These are phyloP conservation scores for Cajanus cajan DNA, from an alignment of 306 rosid genomes.

Conservation along the genomic window DNA sequence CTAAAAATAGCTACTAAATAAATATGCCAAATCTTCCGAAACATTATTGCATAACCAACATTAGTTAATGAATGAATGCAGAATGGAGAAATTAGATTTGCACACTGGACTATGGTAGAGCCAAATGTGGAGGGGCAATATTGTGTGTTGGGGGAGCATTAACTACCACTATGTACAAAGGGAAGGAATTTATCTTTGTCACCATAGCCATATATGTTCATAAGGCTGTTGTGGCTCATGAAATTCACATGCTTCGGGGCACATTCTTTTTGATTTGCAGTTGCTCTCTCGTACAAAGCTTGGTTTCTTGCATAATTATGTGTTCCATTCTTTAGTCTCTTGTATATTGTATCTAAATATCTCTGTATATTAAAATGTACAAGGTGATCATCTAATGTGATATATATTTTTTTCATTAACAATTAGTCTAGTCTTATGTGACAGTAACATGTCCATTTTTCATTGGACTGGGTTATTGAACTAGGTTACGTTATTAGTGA, in stretches of 20 bases:
- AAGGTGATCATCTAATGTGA: too few species aligned
- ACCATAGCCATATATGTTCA: constrained; percentile 20
- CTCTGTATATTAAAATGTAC: too few species aligned
- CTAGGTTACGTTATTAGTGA: too few species aligned
- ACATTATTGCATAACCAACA: background rate
- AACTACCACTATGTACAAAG: constrained; percentile 43
- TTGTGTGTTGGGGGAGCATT: constrained; percentile 62
- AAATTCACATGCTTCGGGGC: constrained; percentile 52
- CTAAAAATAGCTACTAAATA: too few species aligned
- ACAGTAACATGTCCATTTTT: too few species aligned
- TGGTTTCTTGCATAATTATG: constrained; percentile 67
- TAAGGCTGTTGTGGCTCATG: background rate
- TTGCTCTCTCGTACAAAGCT: constrained; percentile 47
- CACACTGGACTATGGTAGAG: constrained; percentile 36
- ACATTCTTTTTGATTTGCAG: constrained; percentile 47
- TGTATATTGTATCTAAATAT: too few species aligned
- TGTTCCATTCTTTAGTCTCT: background rate
- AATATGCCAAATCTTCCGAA: background rate
- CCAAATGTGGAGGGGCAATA: constrained; percentile 51
- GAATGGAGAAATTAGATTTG: constrained; percentile 48
- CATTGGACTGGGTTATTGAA: too few species aligned
- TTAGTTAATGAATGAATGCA: background rate
- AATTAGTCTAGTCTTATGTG: too few species aligned
- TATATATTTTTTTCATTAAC: too few species aligned
- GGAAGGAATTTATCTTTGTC: constrained; percentile 43